Percentiles rank a stretch among this genome's conserved stretches.
These are phyloP conservation scores for Ganoderma resinaceum DNA, from an alignment of 1,284 basidiomycete species.

Conservation along the genomic window DNA sequence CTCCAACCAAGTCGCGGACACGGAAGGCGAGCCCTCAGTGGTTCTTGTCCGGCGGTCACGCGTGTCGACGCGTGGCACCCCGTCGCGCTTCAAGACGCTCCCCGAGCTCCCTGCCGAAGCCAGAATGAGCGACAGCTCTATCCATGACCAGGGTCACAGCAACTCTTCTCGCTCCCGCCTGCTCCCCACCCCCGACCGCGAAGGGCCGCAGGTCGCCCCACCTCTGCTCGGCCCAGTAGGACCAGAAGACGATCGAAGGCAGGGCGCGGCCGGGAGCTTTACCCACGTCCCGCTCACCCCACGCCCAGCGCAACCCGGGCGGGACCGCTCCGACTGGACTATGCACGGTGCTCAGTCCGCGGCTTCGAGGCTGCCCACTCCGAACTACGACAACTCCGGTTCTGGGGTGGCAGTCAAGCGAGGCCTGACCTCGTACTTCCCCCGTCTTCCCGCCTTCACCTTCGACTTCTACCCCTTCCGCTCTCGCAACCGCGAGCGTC, in stretches of 20 bases:
- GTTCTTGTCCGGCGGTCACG: slow-evolving; percentile 31
- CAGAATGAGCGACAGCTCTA: neutral
- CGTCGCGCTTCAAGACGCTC: slow-evolving; percentile 19
- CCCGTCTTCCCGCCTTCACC: slow-evolving; percentile 21
- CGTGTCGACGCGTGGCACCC: slow-evolving; percentile 9
- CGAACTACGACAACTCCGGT: slow-evolving; percentile 23
- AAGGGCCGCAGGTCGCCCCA: neutral
- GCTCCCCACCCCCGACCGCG: neutral
- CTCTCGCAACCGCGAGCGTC: too few relatives aligned
- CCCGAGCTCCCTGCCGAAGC: slow-evolving; percentile 15
- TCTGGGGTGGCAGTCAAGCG: neutral
- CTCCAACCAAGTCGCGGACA: slow-evolving; percentile 33
- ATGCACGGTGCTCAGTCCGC: slow-evolving; percentile 16
- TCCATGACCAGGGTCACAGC: neutral
- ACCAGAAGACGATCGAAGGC: neutral
- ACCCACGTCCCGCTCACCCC: slow-evolving; percentile 30
- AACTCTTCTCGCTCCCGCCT: neutral
- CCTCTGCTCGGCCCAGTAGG: slow-evolving; percentile 7
- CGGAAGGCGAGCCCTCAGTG: slow-evolving; percentile 31
- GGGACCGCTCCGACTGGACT: slow-evolving; percentile 18
- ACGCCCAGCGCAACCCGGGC: slow-evolving; percentile 17
- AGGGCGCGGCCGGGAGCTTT: neutral
- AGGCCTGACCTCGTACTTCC: slow-evolving; percentile 29
- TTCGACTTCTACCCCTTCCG: slow-evolving; percentile 11
- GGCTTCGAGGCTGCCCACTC: slow-evolving; percentile 31